A percentile compares a stretch with the other conserved stretches of the same genome.
Evolutionary conservation across 179 eudicot species (phyloP).

Genomic region (Gypsophila paniculata): DNA sequence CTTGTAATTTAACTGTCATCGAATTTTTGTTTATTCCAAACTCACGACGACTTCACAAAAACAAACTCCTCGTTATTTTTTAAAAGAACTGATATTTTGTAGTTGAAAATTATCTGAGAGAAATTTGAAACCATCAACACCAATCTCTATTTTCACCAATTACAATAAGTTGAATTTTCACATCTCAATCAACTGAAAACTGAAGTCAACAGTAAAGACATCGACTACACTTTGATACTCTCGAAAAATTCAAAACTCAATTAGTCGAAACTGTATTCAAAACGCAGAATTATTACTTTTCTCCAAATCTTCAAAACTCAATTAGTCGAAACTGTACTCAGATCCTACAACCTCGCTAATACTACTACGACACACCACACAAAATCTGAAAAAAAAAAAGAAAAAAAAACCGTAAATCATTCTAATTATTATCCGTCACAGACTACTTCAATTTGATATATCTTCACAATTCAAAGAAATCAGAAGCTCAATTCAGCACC

Average conservation of each 20-base stretch:
- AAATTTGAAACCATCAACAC: neutral
- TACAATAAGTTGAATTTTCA: neutral
- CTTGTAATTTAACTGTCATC: neutral
- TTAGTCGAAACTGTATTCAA: neutral
- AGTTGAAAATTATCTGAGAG: neutral
- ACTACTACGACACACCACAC: neutral
- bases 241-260: neutral
- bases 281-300: too few species aligned
- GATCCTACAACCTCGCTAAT: neutral
- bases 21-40: neutral
- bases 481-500: neutral
- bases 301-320: neutral
- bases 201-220: too few species aligned
- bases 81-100: neutral
- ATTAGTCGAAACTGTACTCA: neutral
- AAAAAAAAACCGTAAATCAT: too few species aligned
- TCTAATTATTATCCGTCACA: neutral
- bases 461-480: neutral
- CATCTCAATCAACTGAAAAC: neutral
- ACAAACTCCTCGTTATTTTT: neutral
- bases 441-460: neutral
- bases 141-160: neutral
- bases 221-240: too few species aligned
- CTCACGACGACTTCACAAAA: neutral
- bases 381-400: neutral